These are phyloP conservation scores for Boechera retrofracta DNA, from an alignment of 345 rosid species.

Conservation along the genomic window DNA sequence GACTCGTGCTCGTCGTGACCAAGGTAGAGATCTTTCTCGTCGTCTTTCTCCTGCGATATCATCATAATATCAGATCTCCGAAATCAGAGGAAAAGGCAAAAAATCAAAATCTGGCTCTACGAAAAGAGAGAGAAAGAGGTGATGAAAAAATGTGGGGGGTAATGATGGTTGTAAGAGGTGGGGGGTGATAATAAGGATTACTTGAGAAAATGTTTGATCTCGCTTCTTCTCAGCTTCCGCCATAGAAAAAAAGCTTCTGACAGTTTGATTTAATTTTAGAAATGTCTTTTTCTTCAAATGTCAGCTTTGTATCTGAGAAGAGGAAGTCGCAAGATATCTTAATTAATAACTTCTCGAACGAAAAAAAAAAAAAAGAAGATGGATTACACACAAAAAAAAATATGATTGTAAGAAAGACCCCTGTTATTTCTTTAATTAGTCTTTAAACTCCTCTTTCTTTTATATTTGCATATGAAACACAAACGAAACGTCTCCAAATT, in stretches of 20 bases:
- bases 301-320: slow-evolving; percentile 28
- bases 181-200: slow-evolving; percentile 22
- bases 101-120: slow-evolving; percentile 33
- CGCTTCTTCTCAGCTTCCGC: slow-evolving; percentile 44
- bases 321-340: slow-evolving; percentile 20
- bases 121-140: background rate
- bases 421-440: no score
- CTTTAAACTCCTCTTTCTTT: no score
- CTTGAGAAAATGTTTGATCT: slow-evolving; percentile 43
- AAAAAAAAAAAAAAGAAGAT: no score
- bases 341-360: no score
- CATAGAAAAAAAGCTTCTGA: slow-evolving; percentile 37
- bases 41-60: slow-evolving; percentile 64
- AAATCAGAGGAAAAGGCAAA: slow-evolving; percentile 4
- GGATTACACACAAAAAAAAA: no score
- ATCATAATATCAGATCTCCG: slow-evolving; percentile 42
- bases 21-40: slow-evolving; percentile 59
- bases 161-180: slow-evolving; percentile 26
- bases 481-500: no score
- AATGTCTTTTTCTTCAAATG: slow-evolving; percentile 38
- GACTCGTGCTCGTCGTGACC: slow-evolving; percentile 65
- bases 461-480: no score
- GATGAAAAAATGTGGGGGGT: slow-evolving; percentile 20
- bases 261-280: slow-evolving; percentile 3
- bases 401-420: no score